Evolutionary conservation across 768 basidiomycete species (phyloP), one percentile per base, ranked within the genome.

Genomic region (Sarcodon aspratus): DNA sequence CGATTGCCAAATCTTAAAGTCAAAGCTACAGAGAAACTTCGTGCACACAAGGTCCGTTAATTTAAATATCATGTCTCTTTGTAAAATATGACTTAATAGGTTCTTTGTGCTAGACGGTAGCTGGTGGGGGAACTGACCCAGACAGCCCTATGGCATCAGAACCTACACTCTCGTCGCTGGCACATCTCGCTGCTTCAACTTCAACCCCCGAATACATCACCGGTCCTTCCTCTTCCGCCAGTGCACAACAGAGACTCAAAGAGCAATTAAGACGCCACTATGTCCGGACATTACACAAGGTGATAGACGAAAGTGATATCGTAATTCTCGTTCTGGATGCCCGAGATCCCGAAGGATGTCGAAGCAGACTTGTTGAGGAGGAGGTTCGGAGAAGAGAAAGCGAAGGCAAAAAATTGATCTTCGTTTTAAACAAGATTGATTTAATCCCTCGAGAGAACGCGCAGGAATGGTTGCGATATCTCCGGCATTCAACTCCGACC

Each of bases 381-480:
- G 94, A 96, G 62, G 92, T 96, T 0, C 71, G 86, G 42, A 71
- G 89, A 53, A 73, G 87, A 34, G 92, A 94, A 61, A 70, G 69
- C 18, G 88, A 95, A 53, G 88, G 93, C 7, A 99, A 99, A 71
- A 87, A 81, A 61, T 68, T 98, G 32, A 81, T 99, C 2, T 90
- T 92, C 48, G 90, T 97, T 3, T 63, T 99, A n/a, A 98, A 97
- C 65, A 97, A 99, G 11, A 12, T 55, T 96, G 94, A 97, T 63
- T 78, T 99, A 15, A 83, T 98, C 9, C 91, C 95, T 4, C 74
- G 80, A 44, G 76, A 80, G 11, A 95, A 95, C 55, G 89, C 93
- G 6, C 83, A 92, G 60, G 73, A 76, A 46, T 98, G 95, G 94
- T 70, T 97, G 21, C 82, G 82, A 50, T 77, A 95, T 63, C 75